Evolutionary conservation across 257 asterid species (phyloP).

Genomic region (Mitragyna speciosa): DNA sequence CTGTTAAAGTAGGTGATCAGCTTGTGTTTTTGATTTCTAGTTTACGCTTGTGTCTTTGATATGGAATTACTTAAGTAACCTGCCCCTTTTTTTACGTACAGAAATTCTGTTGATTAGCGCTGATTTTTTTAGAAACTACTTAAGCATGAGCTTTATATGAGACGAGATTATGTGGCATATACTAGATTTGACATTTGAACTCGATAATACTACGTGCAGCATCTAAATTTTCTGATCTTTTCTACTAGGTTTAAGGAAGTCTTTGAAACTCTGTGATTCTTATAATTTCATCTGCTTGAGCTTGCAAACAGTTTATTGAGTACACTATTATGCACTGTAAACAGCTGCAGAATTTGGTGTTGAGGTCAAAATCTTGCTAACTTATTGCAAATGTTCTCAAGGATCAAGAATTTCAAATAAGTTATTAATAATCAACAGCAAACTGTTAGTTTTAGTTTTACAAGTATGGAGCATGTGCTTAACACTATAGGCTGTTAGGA

Average conservation of each 20-base stretch:
- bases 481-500: not conserved
- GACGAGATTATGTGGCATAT: not conserved
- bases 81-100: not conserved
- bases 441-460: not conserved
- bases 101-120: not conserved
- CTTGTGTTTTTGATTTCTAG: not conserved
- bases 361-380: not conserved
- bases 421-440: not conserved
- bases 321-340: not conserved
- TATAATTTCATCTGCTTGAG: not conserved
- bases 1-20: slow-evolving; percentile 62
- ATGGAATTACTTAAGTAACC: not conserved
- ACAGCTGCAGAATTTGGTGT: not conserved
- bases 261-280: not conserved
- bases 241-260: not conserved
- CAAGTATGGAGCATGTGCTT: not conserved
- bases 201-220: not conserved
- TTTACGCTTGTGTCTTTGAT: not conserved
- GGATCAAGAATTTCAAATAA: not conserved
- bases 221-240: not conserved
- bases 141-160: not conserved
- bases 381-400: not conserved
- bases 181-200: not conserved
- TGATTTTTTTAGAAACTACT: not conserved
- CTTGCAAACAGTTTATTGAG: not conserved